These are phyloP conservation scores for Castanea mollissima DNA, from an alignment of 306 rosid species.

Conservation along the genomic window DNA sequence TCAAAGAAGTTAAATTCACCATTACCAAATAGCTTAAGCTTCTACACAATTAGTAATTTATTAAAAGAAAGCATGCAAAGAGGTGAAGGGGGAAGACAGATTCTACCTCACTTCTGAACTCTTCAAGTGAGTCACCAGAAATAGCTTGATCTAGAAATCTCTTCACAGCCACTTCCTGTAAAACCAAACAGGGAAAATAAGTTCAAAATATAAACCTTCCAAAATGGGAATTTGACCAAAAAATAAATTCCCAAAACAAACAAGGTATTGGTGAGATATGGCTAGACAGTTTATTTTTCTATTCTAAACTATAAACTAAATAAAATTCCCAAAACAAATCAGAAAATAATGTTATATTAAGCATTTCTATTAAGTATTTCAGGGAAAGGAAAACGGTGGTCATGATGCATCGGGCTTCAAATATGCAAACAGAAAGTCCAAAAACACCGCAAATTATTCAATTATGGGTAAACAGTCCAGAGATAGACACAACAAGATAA, in stretches of 20 bases:
- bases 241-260: slow-evolving; percentile 2
- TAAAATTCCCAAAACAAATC: background rate
- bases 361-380: background rate
- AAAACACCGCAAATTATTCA: background rate
- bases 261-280: background rate
- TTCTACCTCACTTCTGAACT: slow-evolving; percentile 88
- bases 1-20: too few species aligned
- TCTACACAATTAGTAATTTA: background rate
- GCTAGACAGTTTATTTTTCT: background rate
- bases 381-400: background rate
- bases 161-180: slow-evolving; percentile 94
- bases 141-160: slow-evolving; percentile 86
- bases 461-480: background rate
- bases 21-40: background rate
- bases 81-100: background rate
- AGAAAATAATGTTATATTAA: background rate
- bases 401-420: background rate
- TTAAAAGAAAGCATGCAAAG: background rate
- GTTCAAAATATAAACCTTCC: slow-evolving; percentile 7
- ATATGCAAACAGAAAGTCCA: background rate
- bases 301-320: background rate
- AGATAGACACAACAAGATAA: background rate
- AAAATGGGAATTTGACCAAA: slow-evolving; percentile 20
- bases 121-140: slow-evolving; percentile 87
- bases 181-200: slow-evolving; percentile 23